Percentiles rank a stretch among this genome's conserved stretches.
Evolutionary conservation across 2,329 filamentous ascomycete genomes (phyloP).

Genomic region (Colletotrichum abscissum): DNA sequence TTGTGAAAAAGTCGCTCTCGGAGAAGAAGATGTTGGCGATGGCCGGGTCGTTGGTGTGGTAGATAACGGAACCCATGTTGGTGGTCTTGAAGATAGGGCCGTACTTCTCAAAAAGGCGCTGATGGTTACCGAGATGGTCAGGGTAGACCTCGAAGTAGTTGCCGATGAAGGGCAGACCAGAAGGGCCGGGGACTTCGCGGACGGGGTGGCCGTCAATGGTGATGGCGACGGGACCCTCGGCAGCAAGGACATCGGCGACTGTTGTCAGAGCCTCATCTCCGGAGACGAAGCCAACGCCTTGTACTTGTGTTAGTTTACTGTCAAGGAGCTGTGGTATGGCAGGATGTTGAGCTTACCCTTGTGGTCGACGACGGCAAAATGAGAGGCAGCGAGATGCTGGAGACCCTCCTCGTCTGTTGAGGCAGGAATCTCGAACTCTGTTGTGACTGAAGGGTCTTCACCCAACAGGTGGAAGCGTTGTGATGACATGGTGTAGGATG

Average conservation of each 20-base stretch:
- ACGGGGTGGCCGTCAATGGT: conserved; percentile 61
- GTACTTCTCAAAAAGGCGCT: conserved; percentile 63
- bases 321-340: not conserved
- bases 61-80: conserved; percentile 61
- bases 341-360: conserved; percentile 44
- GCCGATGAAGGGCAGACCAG: conserved; percentile 60
- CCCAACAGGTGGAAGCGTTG: conserved; percentile 56
- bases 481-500: conserved; percentile 45
- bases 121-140: conserved; percentile 67
- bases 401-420: conserved; percentile 50
- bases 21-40: conserved; percentile 57
- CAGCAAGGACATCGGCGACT: conserved; percentile 48
- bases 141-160: conserved; percentile 67
- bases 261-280: conserved; percentile 45
- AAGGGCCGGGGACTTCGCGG: conserved; percentile 61
- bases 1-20: conserved; percentile 65
- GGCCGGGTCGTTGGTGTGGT: conserved; percentile 62
- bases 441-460: conserved; percentile 49
- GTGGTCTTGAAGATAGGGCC: conserved; percentile 63
- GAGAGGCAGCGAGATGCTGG: conserved; percentile 51
- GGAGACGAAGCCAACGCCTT: conserved; percentile 51
- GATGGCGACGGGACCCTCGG: conserved; percentile 50
- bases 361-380: conserved; percentile 56
- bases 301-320: not conserved
- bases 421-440: conserved; percentile 49